These are phyloP conservation scores for Mycothermus thermophilus DNA, from an alignment of 495 filamentous ascomycete genomes.

Conservation along the genomic window DNA sequence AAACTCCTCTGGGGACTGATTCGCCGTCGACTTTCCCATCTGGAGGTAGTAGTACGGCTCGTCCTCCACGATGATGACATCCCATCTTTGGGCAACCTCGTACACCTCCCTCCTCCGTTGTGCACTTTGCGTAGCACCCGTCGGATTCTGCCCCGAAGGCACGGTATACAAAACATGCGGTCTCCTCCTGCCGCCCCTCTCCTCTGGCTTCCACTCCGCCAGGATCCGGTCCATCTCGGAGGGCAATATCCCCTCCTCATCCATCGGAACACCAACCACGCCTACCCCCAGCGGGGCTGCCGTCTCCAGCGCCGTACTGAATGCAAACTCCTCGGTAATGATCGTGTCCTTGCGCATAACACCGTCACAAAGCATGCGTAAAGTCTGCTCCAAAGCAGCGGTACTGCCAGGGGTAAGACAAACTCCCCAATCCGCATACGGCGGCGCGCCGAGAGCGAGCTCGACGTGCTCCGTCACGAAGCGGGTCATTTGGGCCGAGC, in stretches of 20 bases:
- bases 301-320: slow-evolving; percentile 70
- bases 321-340: slow-evolving; percentile 77
- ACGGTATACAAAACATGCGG: slow-evolving; percentile 73
- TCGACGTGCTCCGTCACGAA: slow-evolving; percentile 92
- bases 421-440: slow-evolving; percentile 75
- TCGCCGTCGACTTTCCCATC: slow-evolving; percentile 51
- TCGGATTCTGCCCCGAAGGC: slow-evolving; percentile 84
- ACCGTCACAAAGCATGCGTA: slow-evolving; percentile 62
- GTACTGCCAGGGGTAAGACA: slow-evolving; percentile 66
- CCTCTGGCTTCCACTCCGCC: slow-evolving; percentile 46
- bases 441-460: slow-evolving; percentile 50
- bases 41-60: slow-evolving; percentile 97
- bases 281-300: slow-evolving; percentile 62
- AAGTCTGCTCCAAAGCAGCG: slow-evolving; percentile 57
- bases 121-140: slow-evolving; percentile 63
- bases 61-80: slow-evolving; percentile 81
- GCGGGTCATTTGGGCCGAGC: slow-evolving; percentile 71
- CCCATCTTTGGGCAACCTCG: slow-evolving; percentile 62
- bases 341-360: slow-evolving; percentile 49
- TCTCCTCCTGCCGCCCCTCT: slow-evolving; percentile 45
- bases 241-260: slow-evolving; percentile 62
- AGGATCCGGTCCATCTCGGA: slow-evolving; percentile 51
- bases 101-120: slow-evolving; percentile 59
- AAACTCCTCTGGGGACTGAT: slow-evolving; percentile 25
- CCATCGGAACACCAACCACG: slow-evolving; percentile 61